Conservation (phyloP, 2,329 filamentous ascomycete species). For the Colletotrichum orbiculare region DNA sequence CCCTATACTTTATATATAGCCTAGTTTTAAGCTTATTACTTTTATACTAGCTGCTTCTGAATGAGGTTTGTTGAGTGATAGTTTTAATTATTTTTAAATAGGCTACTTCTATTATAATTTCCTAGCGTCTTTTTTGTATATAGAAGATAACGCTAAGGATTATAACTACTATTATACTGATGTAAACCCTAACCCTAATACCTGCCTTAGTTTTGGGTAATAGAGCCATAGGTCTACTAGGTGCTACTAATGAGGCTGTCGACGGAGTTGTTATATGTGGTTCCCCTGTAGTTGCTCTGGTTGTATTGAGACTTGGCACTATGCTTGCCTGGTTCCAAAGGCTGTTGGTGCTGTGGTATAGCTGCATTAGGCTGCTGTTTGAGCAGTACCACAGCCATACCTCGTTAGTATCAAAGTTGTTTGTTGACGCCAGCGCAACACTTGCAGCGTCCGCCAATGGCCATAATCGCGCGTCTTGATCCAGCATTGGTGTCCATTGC, state of each 20-base stretch:
- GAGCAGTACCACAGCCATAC: conserved; percentile 50
- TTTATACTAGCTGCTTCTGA: conserved; percentile 33
- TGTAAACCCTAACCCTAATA: conserved; percentile 64
- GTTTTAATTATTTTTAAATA: conserved; percentile 40
- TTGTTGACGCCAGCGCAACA: conserved; percentile 45
- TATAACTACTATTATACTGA: conserved; percentile 55
- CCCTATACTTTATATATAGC: conserved; percentile 23
- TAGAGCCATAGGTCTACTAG: conserved; percentile 46
- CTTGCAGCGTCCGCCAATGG: conserved; percentile 46
- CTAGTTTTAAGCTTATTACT: conserved; percentile 38
- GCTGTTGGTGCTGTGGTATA: conserved; percentile 43
- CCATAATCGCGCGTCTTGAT: conserved; percentile 41
- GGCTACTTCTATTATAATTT: conserved; percentile 39
- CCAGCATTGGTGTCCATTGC: conserved; percentile 43
- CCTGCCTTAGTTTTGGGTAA: conserved; percentile 65
- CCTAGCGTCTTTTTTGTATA: conserved; percentile 50
- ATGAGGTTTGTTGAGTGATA: conserved; percentile 41
- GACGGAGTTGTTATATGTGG: conserved; percentile 14
- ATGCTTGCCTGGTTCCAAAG: conserved; percentile 44
- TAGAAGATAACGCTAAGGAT: conserved; percentile 60
- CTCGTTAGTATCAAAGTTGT: conserved; percentile 39
- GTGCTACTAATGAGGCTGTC: conserved; percentile 45
- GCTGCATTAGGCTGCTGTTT: conserved; percentile 45
- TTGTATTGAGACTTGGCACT: conserved; percentile 42
- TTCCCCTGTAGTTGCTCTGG: conserved; percentile 20